Evolutionary conservation across 2,329 filamentous ascomycete genomes (phyloP).

Genomic region (Apiospora arundinis): DNA sequence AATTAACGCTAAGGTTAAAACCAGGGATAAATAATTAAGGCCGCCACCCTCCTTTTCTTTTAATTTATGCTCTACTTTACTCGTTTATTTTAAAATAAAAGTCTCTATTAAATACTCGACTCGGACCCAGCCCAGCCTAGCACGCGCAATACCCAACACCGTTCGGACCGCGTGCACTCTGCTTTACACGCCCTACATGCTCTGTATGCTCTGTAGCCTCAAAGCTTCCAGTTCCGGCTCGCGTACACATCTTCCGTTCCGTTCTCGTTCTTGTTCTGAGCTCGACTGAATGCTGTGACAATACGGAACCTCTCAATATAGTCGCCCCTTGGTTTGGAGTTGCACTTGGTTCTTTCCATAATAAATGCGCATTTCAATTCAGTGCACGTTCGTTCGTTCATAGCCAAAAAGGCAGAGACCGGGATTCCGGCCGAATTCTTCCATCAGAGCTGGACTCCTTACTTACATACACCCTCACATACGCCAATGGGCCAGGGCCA

Average conservation of each 20-base stretch:
- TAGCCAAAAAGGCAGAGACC: neutral
- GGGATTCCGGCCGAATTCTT: neutral
- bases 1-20: slow-evolving; percentile 17
- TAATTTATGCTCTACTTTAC: slow-evolving; percentile 17
- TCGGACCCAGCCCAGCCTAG: neutral
- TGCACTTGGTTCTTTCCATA: neutral
- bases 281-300: neutral
- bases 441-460: neutral
- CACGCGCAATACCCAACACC: neutral
- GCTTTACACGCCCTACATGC: no score
- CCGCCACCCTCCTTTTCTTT: slow-evolving; percentile 1
- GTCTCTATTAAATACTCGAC: neutral
- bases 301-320: neutral
- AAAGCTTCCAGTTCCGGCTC: neutral
- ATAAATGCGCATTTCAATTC: neutral
- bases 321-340: neutral
- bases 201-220: neutral
- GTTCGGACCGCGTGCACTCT: neutral
- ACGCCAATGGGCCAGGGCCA: neutral
- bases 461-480: neutral
- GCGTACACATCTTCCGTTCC: neutral
- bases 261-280: neutral
- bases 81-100: slow-evolving; percentile 14
- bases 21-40: slow-evolving; percentile 15
- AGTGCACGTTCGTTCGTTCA: neutral